These are phyloP conservation scores for Neurospora hispaniola DNA, from an alignment of 495 filamentous ascomycete genomes.

Conservation along the genomic window DNA sequence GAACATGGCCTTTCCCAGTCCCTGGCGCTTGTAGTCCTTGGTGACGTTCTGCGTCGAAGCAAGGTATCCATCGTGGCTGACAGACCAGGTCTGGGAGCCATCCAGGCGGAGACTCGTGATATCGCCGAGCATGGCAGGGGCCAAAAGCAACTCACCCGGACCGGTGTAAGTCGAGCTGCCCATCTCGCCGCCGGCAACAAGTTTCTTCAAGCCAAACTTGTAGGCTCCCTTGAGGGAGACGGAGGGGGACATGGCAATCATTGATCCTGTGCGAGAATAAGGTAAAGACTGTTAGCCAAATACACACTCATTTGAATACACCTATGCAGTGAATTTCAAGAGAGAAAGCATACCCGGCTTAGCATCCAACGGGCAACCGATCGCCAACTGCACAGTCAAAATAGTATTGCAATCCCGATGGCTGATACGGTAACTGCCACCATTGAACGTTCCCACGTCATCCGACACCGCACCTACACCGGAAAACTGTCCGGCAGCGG, in stretches of 20 bases:
- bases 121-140: constrained; percentile 71
- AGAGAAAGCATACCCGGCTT: constrained; percentile 54
- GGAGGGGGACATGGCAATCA: constrained; percentile 91
- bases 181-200: constrained; percentile 74
- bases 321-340: not conserved
- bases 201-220: constrained; percentile 77
- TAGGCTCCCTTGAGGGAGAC: constrained; percentile 71
- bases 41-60: constrained; percentile 65
- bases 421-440: constrained; percentile 85
- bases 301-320: not conserved
- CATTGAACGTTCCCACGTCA: constrained; percentile 90
- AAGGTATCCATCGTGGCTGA: constrained; percentile 73
- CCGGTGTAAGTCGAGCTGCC: constrained; percentile 73
- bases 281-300: not conserved
- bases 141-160: constrained; percentile 81
- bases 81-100: constrained; percentile 63
- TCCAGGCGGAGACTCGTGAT: constrained; percentile 67
- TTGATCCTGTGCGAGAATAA: constrained; percentile 44
- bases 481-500: constrained; percentile 38
- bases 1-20: constrained; percentile 86
- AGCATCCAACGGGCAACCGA: constrained; percentile 72
- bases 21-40: constrained; percentile 78
- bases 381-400: constrained; percentile 77
- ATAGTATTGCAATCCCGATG: constrained; percentile 88
- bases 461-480: constrained; percentile 53